Evolutionary conservation across 2,329 filamentous ascomycete species (phyloP), one percentile per base, ranked within the genome.

Genomic region (Setomelanomma holmii): DNA sequence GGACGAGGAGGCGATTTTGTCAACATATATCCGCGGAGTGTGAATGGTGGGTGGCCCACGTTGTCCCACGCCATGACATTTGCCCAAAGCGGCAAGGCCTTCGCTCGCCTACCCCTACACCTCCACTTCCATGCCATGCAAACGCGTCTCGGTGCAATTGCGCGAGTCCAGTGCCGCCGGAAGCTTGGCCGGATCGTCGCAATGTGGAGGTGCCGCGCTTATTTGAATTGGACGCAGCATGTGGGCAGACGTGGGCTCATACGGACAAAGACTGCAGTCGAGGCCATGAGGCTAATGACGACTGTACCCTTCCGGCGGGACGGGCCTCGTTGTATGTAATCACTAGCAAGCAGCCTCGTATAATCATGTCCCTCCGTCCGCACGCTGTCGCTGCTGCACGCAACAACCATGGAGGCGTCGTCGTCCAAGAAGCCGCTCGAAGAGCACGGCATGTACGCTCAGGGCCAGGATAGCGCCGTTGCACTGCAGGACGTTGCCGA

Each of bases 401-500:
- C 33, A 6, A 23, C 17, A 11, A 20, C 16, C 14, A 36, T 36
- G 34, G 58, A 58, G 48, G 50, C 56, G n/a, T 21, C 40, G 16
- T 49, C 64, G 2, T 35, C 40, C 4, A 12, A 35, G 38, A 63
- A 60, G 54, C 50, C 58, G 10, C 36, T 45, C 40, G 52, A 58
- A 41, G 40, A 49, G 21, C 52, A 48, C 33, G 47, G 50, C 20
- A 48, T 63, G 43, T 61, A 66, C 43, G 49, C 56, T 11, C 49
- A 45, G 14, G 49, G 54, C 33, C 62, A 66, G 36, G 66, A 69
- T 58, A 61, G 58, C 42, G 63, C 62, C 50, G 55, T 63, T 16
- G 35, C 66, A 35, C 55, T 64, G 27, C 51, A 65, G 24, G 41
- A 54, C 44, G 54, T 44, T 17, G 35, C 52, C 4, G 49, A 49